Evolutionary conservation across 805 yeast genomes (phyloP).

Genomic region (Teunomyces lycoperdinae): DNA sequence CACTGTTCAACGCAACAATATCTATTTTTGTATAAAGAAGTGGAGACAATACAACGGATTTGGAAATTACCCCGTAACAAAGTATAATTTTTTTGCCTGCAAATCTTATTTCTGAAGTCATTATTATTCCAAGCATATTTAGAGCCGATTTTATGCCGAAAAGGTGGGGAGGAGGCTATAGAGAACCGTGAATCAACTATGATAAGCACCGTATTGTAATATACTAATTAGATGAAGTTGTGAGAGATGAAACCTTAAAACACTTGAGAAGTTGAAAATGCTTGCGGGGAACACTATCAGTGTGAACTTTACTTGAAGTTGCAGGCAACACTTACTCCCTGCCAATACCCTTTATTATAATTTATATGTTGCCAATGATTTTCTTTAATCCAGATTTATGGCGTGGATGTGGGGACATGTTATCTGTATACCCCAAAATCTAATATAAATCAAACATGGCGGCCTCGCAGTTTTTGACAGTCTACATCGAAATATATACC

Average conservation of each 20-base stretch:
- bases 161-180: not conserved
- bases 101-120: not conserved
- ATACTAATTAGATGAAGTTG: not conserved
- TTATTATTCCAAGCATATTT: not conserved
- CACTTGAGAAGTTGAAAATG: not conserved
- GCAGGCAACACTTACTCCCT: not conserved
- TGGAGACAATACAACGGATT: not conserved
- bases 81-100: not conserved
- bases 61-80: not conserved
- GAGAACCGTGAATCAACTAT: not conserved
- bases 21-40: no score
- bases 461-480: no score
- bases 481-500: no score
- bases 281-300: no score
- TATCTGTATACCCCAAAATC: not conserved
- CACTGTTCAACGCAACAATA: no score
- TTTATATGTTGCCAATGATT: not conserved
- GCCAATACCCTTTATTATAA: not conserved
- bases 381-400: not conserved
- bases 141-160: not conserved
- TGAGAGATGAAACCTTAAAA: not conserved
- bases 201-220: not conserved
- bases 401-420: not conserved
- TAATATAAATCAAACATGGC: no score
- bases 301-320: not conserved